Conservation (phyloP, 2,329 filamentous ascomycete species). For the Aspergillus amoenus region DNA sequence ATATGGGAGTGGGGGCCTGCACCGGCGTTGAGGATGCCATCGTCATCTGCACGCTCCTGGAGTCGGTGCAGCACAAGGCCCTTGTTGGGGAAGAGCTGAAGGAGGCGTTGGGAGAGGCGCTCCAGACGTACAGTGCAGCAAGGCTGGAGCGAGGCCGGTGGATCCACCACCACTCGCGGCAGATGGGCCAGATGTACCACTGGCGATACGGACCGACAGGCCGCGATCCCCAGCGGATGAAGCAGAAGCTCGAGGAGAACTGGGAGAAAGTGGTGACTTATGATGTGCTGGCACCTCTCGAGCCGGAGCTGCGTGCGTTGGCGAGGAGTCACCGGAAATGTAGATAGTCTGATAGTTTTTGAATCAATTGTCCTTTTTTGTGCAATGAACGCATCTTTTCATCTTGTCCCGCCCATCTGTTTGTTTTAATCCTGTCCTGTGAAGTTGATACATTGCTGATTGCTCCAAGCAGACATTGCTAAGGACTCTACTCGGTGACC, state of each 20-base stretch:
- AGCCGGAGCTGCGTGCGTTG: neutral
- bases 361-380: too few species aligned
- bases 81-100: neutral
- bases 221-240: neutral
- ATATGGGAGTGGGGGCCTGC: constrained; percentile 13
- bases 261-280: neutral
- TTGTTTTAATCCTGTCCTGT: too few species aligned
- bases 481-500: too few species aligned
- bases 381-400: too few species aligned
- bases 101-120: neutral
- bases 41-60: constrained; percentile 5
- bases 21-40: constrained; percentile 13
- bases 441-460: too few species aligned
- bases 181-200: neutral
- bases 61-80: neutral
- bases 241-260: neutral
- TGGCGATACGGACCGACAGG: neutral
- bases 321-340: neutral
- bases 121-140: neutral
- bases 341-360: too few species aligned
- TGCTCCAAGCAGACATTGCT: too few species aligned
- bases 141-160: neutral
- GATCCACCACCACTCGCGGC: neutral
- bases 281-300: neutral
- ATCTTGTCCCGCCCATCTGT: too few species aligned